A percentile compares a stretch with the other conserved stretches of the same genome.
phyloP scores from a whole-genome alignment of 108 stramenopile genomes.

The Fragilariopsis cylindrus region DNA sequence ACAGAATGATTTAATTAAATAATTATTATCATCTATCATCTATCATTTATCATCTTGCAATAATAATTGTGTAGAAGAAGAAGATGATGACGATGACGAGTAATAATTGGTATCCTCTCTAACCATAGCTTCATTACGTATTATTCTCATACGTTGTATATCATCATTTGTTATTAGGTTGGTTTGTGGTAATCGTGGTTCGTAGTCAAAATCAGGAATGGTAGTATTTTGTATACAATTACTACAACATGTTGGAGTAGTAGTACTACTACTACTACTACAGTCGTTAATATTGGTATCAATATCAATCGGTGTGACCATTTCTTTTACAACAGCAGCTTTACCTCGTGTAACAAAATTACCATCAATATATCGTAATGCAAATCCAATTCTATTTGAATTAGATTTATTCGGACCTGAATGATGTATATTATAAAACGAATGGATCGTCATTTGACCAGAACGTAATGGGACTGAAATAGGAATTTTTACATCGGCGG shows the following conservation, averaged over 20 bases:
- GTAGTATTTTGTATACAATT: neutral
- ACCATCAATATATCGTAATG: slow-evolving; percentile 35
- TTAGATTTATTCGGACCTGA: slow-evolving; percentile 34
- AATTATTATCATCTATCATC: no score
- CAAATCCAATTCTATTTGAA: slow-evolving; percentile 36
- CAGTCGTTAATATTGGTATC: neutral
- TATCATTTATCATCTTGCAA: no score
- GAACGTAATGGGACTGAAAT: slow-evolving; percentile 9
- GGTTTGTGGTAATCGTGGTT: slow-evolving; percentile 23
- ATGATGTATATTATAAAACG: slow-evolving; percentile 31
- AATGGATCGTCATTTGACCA: slow-evolving; percentile 29
- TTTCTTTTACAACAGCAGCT: slow-evolving; percentile 19
- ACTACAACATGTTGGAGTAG: no score
- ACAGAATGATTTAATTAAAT: no score
- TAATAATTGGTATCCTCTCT: slow-evolving; percentile 40
- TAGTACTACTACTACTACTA: no score
- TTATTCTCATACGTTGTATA: slow-evolving; percentile 20
- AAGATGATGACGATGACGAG: no score
- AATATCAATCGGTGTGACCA: slow-evolving; percentile 32
- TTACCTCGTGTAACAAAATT: slow-evolving; percentile 28
- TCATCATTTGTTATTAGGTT: slow-evolving; percentile 8
- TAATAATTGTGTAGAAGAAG: no score
- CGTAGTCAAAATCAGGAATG: slow-evolving; percentile 20
- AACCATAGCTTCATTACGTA: slow-evolving; percentile 28
- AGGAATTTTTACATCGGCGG: neutral